phyloP scores from a whole-genome alignment of 163 green algal species.

The Prototheca cutis region DNA sequence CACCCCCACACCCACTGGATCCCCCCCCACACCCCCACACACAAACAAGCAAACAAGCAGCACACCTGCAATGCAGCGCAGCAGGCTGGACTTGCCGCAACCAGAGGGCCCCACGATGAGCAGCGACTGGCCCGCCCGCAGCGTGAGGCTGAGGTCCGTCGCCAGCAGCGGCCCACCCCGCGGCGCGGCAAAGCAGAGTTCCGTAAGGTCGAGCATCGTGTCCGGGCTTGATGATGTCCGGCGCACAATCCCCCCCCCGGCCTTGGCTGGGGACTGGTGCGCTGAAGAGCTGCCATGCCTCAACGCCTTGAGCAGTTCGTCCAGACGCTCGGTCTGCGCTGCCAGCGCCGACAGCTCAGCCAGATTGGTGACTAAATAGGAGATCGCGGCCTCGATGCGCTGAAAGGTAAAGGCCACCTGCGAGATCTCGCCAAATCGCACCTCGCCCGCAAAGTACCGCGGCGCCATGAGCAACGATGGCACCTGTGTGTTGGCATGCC shows the following conservation, averaged over 20 bases:
- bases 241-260: background rate
- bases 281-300: background rate
- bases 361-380: slow-evolving; percentile 60
- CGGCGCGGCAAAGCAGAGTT: slow-evolving; percentile 28
- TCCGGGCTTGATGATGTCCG: background rate
- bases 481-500: too few relatives aligned
- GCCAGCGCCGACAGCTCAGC: slow-evolving; percentile 41
- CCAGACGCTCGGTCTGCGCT: slow-evolving; percentile 66
- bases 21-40: too few relatives aligned
- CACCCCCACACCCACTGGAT: background rate
- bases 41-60: too few relatives aligned
- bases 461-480: slow-evolving; percentile 65
- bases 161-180: slow-evolving; percentile 4
- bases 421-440: slow-evolving; percentile 78
- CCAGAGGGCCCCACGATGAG: slow-evolving; percentile 71
- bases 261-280: too few relatives aligned
- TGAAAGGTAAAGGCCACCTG: slow-evolving; percentile 69
- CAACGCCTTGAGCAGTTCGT: slow-evolving; percentile 45
- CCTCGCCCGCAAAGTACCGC: slow-evolving; percentile 59
- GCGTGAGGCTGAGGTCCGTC: slow-evolving; percentile 20
- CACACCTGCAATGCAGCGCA: slow-evolving; percentile 51
- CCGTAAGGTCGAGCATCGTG: slow-evolving; percentile 13
- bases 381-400: slow-evolving; percentile 63
- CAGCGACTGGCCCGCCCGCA: slow-evolving; percentile 39
- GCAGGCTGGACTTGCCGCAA: slow-evolving; percentile 71